Conservation (phyloP, 768 basidiomycete species). For the Trametes cingulata region DNA sequence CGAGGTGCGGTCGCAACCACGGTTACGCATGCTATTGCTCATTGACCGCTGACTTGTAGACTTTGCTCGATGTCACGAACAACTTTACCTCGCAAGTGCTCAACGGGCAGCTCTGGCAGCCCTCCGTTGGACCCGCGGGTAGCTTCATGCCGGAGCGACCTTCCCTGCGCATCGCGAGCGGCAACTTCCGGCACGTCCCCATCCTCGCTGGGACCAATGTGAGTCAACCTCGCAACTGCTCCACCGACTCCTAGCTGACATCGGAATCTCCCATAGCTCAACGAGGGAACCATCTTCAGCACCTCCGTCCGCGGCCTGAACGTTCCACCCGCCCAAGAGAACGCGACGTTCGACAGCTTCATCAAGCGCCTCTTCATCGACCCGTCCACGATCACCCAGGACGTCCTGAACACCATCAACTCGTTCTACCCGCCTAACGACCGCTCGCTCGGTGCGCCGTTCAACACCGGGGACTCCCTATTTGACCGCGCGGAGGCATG, state of each 20-base stretch:
- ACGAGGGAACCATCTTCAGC: conserved; percentile 54
- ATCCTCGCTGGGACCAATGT: conserved; percentile 61
- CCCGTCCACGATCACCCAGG: conserved; percentile 46
- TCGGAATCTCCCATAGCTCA: too few relatives aligned
- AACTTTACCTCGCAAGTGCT: conserved; percentile 45
- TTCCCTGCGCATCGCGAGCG: conserved; percentile 45
- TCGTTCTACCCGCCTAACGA: conserved; percentile 51
- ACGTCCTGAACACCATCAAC: conserved; percentile 42
- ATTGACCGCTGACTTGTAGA: conserved; percentile 33
- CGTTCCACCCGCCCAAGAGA: conserved; percentile 42
- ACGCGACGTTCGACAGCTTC: conserved; percentile 47
- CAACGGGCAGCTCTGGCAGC: conserved; percentile 59
- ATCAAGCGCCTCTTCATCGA: conserved; percentile 53
- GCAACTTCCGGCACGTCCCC: conserved; percentile 54
- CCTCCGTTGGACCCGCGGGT: conserved; percentile 50
- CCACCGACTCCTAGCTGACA: too few relatives aligned
- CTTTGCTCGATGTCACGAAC: conserved; percentile 50
- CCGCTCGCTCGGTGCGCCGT: conserved; percentile 47
- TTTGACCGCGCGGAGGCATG: conserved; percentile 58
- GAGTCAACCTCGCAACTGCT: conserved; percentile 11
- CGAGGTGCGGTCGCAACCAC: conserved; percentile 40
- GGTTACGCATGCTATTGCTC: conserved; percentile 37
- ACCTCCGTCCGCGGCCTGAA: conserved; percentile 39
- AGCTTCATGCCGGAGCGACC: conserved; percentile 50
- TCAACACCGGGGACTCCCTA: conserved; percentile 59